Percentiles rank a stretch among this genome's conserved stretches.
phyloP scores from a whole-genome alignment of 169 alveolate genomes.

The Eimeria brunetti region DNA sequence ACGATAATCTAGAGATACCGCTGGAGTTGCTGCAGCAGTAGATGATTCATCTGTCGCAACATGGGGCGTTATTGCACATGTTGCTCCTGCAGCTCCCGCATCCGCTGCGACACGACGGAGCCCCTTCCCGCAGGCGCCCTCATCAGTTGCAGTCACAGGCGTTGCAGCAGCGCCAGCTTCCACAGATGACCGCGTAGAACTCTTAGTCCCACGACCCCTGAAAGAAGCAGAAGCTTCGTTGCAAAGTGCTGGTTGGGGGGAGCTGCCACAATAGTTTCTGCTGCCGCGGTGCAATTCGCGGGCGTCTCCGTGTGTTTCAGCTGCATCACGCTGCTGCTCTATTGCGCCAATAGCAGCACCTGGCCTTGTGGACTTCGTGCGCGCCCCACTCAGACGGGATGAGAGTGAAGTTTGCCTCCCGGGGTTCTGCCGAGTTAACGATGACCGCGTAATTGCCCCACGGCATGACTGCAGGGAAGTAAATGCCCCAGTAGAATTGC shows the following conservation, averaged over 20 bases:
- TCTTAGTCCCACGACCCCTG: slow-evolving; percentile 10
- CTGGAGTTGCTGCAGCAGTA: slow-evolving; percentile 31
- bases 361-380: slow-evolving; percentile 29
- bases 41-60: background rate
- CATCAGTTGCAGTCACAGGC: slow-evolving; percentile 22
- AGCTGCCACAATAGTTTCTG: background rate
- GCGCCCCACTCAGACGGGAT: slow-evolving; percentile 1
- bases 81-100: slow-evolving; percentile 52
- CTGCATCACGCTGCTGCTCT: slow-evolving; percentile 32
- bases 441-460: slow-evolving; percentile 24
- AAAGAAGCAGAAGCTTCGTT: slow-evolving; percentile 34
- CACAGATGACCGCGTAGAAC: background rate
- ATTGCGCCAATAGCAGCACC: background rate
- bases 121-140: background rate
- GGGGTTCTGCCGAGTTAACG: background rate
- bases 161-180: slow-evolving; percentile 26
- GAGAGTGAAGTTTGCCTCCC: background rate
- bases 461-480: background rate
- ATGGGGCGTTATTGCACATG: slow-evolving; percentile 16
- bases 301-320: slow-evolving; percentile 36
- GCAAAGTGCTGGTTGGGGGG: background rate
- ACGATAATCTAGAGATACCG: slow-evolving; percentile 16
- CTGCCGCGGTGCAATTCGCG: slow-evolving; percentile 24
- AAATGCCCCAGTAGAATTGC: background rate
- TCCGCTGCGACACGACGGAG: slow-evolving; percentile 52